Percentiles rank a stretch among this genome's conserved stretches.
Evolutionary conservation across 345 rosid genomes (phyloP).

Genomic region (Toxicodendron radicans): DNA sequence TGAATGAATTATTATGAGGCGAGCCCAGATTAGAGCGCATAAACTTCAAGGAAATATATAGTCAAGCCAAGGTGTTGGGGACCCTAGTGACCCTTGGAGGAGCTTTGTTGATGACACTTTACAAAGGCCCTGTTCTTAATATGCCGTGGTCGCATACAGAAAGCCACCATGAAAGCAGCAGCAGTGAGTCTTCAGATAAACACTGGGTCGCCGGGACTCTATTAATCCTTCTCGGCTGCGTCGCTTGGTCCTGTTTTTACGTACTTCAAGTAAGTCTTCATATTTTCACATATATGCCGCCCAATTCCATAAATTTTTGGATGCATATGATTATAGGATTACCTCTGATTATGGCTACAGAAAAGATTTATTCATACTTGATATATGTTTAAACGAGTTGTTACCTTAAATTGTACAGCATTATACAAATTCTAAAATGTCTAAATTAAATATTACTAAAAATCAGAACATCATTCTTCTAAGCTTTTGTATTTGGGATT

Average conservation of each 20-base stretch:
- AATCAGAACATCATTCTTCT: too few relatives aligned
- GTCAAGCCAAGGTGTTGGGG: constrained; percentile 66
- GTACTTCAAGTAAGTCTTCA: constrained; percentile 43
- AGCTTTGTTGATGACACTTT: constrained; percentile 68
- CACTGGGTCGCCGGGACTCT: constrained; percentile 68
- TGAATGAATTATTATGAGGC: neutral
- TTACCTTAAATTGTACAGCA: too few relatives aligned
- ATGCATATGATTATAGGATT: too few relatives aligned
- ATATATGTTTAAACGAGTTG: too few relatives aligned
- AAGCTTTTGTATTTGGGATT: too few relatives aligned
- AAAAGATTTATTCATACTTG: too few relatives aligned
- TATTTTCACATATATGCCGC: neutral
- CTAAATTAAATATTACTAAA: too few relatives aligned
- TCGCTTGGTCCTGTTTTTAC: constrained; percentile 75
- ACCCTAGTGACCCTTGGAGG: constrained; percentile 63
- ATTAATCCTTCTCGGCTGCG: constrained; percentile 60
- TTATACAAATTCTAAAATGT: too few relatives aligned
- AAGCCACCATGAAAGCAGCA: constrained; percentile 24
- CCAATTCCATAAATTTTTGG: too few relatives aligned
- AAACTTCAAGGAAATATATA: constrained; percentile 41
- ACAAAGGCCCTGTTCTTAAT: constrained; percentile 64
- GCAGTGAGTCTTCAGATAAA: constrained; percentile 29
- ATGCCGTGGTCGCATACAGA: constrained; percentile 32
- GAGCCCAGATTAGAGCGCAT: constrained; percentile 56
- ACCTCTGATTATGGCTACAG: too few relatives aligned